Conservation (phyloP, 140 eudicot genomes). For the Oenanthe javanica region DNA sequence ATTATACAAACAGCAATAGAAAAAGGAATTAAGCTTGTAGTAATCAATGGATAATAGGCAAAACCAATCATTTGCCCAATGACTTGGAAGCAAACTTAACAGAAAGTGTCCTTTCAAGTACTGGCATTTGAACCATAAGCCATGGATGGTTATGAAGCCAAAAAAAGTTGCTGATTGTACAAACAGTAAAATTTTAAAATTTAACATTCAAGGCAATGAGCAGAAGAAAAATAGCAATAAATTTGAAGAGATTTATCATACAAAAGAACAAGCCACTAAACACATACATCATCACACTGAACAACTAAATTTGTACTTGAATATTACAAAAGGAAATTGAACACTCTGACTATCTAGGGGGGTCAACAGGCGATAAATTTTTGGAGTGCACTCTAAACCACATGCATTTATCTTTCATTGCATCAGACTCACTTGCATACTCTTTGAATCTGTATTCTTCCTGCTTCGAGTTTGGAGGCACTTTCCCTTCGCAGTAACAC, state of each 20-base stretch:
- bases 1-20: background rate
- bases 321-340: slow-evolving; percentile 1
- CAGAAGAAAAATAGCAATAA: background rate
- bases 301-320: slow-evolving; percentile 22
- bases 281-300: slow-evolving; percentile 26
- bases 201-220: background rate
- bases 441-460: slow-evolving; percentile 81
- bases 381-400: slow-evolving; percentile 74
- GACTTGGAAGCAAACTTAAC: background rate
- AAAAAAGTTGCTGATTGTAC: background rate
- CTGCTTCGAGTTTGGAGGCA: slow-evolving; percentile 62
- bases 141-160: too few species aligned
- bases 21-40: background rate
- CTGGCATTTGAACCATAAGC: background rate
- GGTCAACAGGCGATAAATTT: slow-evolving; percentile 30
- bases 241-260: background rate
- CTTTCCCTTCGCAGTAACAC: slow-evolving; percentile 94
- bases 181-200: background rate
- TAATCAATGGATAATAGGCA: too few species aligned
- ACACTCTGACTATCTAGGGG: slow-evolving; percentile 26
- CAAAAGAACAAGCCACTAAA: slow-evolving; percentile 22
- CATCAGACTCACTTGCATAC: slow-evolving; percentile 68
- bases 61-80: background rate
- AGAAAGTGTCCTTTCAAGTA: background rate
- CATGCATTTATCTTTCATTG: slow-evolving; percentile 75